Evolutionary conservation across 2,329 filamentous ascomycete species (phyloP).

Genomic region (Aspergillus eucalypticola): DNA sequence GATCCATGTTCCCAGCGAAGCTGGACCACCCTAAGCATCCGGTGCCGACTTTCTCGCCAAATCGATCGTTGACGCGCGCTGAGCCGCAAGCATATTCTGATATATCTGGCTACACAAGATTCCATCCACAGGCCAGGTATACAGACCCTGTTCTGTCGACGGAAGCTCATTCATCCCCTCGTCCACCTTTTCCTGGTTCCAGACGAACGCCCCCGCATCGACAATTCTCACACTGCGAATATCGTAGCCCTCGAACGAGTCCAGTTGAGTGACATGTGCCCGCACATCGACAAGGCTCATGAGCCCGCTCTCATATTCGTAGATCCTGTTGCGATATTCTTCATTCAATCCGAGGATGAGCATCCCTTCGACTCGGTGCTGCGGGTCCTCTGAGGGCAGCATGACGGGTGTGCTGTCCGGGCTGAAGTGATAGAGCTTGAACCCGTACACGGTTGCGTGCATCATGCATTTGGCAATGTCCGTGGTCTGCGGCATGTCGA

Average conservation of each 20-base stretch:
- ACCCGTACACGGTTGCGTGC: constrained; percentile 27
- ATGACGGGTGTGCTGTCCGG: constrained; percentile 25
- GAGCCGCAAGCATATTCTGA: constrained; percentile 16
- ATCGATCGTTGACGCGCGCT: constrained; percentile 10
- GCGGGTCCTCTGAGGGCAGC: constrained; percentile 19
- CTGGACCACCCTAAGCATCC: neutral
- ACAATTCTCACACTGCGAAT: constrained; percentile 18
- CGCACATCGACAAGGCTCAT: constrained; percentile 21
- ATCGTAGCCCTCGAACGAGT: constrained; percentile 10
- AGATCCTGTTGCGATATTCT: constrained; percentile 27
- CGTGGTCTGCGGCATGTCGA: constrained; percentile 19
- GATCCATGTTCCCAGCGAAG: neutral
- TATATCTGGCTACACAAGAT: constrained; percentile 22
- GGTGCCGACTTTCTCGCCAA: neutral
- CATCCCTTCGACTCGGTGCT: constrained; percentile 28
- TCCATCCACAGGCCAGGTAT: constrained; percentile 20
- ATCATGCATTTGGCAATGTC: constrained; percentile 29
- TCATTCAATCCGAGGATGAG: constrained; percentile 29
- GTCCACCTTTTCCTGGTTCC: constrained; percentile 11
- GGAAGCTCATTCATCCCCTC: neutral
- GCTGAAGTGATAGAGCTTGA: constrained; percentile 26
- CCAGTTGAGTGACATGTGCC: constrained; percentile 24
- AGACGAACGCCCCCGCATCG: constrained; percentile 30
- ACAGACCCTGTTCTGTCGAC: constrained; percentile 8
- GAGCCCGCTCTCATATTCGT: constrained; percentile 26